phyloP scores from a whole-genome alignment of 2,329 filamentous ascomycete species.

The Fusarium sp. region DNA sequence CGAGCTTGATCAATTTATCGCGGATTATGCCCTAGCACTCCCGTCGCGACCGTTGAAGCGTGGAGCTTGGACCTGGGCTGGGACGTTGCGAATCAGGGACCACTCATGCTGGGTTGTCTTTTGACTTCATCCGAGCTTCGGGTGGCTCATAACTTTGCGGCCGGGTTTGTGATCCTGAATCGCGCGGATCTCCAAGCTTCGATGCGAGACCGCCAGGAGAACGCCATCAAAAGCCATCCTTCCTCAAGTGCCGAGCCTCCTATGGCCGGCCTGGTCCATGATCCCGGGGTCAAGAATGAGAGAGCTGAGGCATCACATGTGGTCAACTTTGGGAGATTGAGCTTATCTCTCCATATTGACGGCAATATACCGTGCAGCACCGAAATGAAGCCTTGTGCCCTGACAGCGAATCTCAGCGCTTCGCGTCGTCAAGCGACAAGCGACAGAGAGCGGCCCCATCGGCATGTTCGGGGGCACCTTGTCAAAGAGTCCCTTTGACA shows the following conservation, averaged over 20 bases:
- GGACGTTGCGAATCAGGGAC: conserved; percentile 33
- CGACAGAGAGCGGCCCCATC: conserved; percentile 31
- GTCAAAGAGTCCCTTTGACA: conserved; percentile 15
- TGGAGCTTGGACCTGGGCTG: conserved; percentile 25
- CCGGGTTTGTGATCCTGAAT: conserved; percentile 31
- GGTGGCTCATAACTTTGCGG: conserved; percentile 23
- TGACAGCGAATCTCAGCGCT: conserved; percentile 33
- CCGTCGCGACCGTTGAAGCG: conserved; percentile 34
- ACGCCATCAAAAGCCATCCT: conserved; percentile 1
- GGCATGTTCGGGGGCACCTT: conserved; percentile 27
- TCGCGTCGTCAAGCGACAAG: conserved; percentile 27
- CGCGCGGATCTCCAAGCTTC: conserved; percentile 24
- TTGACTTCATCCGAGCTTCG: conserved; percentile 32
- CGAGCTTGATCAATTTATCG: conserved; percentile 23
- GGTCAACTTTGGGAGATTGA: conserved; percentile 1
- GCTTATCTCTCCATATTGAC: conserved; percentile 16
- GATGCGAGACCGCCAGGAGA: conserved; percentile 14
- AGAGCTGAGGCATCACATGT: neutral
- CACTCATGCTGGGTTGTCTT: conserved; percentile 15
- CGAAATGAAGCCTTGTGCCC: conserved; percentile 27
- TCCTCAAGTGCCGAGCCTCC: conserved; percentile 7
- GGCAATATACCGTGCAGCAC: conserved; percentile 20
- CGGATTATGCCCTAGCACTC: conserved; percentile 28
- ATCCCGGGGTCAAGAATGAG: neutral
- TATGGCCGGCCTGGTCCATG: conserved; percentile 10